Percentiles rank a stretch among this genome's conserved stretches.
phyloP scores from a whole-genome alignment of 164 flowering plant genomes.

The Stephania cephalantha region DNA sequence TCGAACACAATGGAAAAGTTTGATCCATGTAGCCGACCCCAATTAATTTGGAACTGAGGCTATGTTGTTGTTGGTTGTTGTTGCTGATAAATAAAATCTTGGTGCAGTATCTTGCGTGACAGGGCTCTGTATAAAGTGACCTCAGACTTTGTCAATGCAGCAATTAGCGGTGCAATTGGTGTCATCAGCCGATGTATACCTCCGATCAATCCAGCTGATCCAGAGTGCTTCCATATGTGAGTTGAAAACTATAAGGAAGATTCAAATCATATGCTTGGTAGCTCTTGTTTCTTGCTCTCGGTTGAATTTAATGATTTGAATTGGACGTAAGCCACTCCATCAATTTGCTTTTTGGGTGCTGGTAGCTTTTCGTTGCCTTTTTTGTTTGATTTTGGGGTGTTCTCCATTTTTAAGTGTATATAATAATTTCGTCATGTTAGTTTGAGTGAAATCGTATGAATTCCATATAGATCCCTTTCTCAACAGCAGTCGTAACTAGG shows the following conservation, averaged over 20 bases:
- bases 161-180: conserved; percentile 90
- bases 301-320: neutral
- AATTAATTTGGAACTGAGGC: too few species aligned
- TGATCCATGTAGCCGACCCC: too few species aligned
- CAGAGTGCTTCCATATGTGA: conserved; percentile 99
- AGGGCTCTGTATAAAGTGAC: conserved; percentile 97
- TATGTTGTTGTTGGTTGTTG: too few species aligned
- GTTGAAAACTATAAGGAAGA: conserved; percentile 19
- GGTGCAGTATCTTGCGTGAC: conserved; percentile 83
- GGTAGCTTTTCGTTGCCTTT: neutral
- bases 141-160: conserved; percentile 98
- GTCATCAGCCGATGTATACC: conserved; percentile 98
- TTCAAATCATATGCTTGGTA: neutral
- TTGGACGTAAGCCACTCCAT: neutral
- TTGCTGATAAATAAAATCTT: conserved; percentile 10
- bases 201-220: conserved; percentile 98
- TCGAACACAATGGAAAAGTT: too few species aligned
- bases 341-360: neutral
- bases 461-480: neutral
- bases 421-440: neutral
- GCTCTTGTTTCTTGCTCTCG: neutral
- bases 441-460: neutral
- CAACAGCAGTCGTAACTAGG: neutral
- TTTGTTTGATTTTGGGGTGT: neutral
- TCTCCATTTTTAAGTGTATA: neutral